Evolutionary conservation across 371 early-diverging fungal species (phyloP).

Genomic region (Globomyces sp.): DNA sequence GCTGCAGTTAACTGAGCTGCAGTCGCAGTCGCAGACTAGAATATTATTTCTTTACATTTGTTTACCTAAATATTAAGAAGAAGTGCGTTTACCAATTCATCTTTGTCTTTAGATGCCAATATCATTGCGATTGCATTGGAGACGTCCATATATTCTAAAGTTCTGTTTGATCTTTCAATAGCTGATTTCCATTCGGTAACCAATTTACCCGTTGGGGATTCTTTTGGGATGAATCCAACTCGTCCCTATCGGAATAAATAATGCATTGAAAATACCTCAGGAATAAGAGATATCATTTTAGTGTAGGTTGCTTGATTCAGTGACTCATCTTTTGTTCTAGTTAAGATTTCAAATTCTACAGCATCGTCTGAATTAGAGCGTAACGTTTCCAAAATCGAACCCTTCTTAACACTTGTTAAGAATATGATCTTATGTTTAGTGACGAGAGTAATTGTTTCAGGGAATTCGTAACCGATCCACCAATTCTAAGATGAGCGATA

Average conservation of each 20-base stretch:
- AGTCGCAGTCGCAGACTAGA: conserved; percentile 63
- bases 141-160: conserved; percentile 70
- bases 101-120: conserved; percentile 87
- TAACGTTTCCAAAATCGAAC: conserved; percentile 57
- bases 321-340: conserved; percentile 68
- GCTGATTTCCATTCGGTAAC: conserved; percentile 76
- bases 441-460: conserved; percentile 79
- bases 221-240: conserved; percentile 78
- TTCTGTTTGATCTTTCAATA: conserved; percentile 44
- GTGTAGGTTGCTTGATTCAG: conserved; percentile 51
- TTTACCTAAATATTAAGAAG: neutral
- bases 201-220: conserved; percentile 74
- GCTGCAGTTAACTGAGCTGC: conserved; percentile 74
- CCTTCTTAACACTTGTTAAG: conserved; percentile 80
- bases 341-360: conserved; percentile 73
- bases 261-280: conserved; percentile 10
- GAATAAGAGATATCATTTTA: conserved; percentile 54
- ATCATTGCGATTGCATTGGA: conserved; percentile 67
- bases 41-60: neutral
- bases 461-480: conserved; percentile 93
- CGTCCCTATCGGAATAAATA: conserved; percentile 48
- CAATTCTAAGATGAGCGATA: conserved; percentile 62
- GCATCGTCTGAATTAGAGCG: conserved; percentile 30
- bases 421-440: conserved; percentile 74
- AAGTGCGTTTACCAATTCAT: conserved; percentile 63